Evolutionary conservation across 805 yeast species (phyloP), one percentile per base, ranked within the genome.

Genomic region (Soucietia sequanensis): DNA sequence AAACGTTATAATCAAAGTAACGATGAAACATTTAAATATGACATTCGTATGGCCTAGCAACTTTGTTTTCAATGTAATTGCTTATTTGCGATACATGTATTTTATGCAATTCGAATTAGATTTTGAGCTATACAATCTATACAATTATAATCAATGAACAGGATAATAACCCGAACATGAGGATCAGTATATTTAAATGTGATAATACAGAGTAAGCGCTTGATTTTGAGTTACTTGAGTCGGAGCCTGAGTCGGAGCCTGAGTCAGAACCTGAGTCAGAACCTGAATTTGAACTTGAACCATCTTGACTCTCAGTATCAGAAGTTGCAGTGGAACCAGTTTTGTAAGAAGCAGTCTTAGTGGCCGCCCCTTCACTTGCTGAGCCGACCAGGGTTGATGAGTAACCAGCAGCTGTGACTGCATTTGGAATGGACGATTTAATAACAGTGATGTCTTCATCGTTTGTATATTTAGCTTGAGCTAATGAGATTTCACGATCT

Each of bases 401-500:
- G 46, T 68, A 77, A 3, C 52, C 60, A 2, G 72, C 52, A 1
- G 80, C 84, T 3, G 54, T 48, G 2, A 56, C 53, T 1, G 81
- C 82, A 24, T 68, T 59, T n/a, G 85, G 84, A 29, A 80, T 70
- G 8, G 60, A 30, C 9, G 65, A 42, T 4, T 60, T 41, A 26
- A 81, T 70, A 7, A 58, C 64, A 34, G 76, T 78, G 29, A 79
- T 67, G 37, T 75, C 56, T 37, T 62, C 62, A 10, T 54, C 53
- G 35, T 44, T 31, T 22, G 64, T 47, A 35, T 55, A 54, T 13
- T 42, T 46, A 18, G 42, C 58, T 32, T 52, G 63, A 6, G 66
- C 85, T 50, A 83, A 45, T 3, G 84, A 77, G 24, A 83, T 62
- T 47, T 75, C 68, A 30, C 58, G 59, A 48, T 72, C 72, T 21